Conservation (phyloP, 768 basidiomycete genomes). For the Mycena capillaripes region DNA sequence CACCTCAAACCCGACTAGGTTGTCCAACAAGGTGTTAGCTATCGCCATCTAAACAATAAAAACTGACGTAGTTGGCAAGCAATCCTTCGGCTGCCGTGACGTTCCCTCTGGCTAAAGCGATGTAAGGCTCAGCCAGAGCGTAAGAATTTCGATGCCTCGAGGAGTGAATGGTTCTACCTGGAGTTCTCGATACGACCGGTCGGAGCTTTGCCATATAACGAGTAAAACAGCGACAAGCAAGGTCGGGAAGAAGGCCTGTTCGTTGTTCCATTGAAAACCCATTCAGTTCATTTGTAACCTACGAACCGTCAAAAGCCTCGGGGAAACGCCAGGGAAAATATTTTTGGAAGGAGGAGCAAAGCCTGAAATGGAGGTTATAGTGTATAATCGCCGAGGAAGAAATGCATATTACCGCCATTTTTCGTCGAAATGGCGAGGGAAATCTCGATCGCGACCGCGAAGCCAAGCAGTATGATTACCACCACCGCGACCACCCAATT, state of each 20-base stretch:
- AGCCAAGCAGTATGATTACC: slow-evolving; percentile 41
- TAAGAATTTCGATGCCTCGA: neutral
- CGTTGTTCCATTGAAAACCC: neutral
- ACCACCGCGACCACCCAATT: slow-evolving; percentile 20
- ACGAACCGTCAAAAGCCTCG: slow-evolving; percentile 55
- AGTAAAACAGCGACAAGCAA: slow-evolving; percentile 44
- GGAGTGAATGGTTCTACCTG: slow-evolving; percentile 56
- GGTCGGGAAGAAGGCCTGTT: slow-evolving; percentile 72
- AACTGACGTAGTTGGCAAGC: slow-evolving; percentile 73
- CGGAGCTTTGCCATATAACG: slow-evolving; percentile 30
- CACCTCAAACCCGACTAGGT: slow-evolving; percentile 18
- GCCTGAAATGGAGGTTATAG: slow-evolving; percentile 49
- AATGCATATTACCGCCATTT: slow-evolving; percentile 54
- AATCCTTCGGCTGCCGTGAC: slow-evolving; percentile 69
- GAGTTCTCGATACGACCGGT: slow-evolving; percentile 55
- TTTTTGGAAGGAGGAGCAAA: slow-evolving; percentile 66
- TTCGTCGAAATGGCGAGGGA: slow-evolving; percentile 56
- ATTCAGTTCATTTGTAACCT: neutral
- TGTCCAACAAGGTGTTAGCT: neutral
- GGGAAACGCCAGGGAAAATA: slow-evolving; percentile 61
- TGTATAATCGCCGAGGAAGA: neutral
- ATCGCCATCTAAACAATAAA: neutral
- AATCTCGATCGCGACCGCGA: slow-evolving; percentile 63
- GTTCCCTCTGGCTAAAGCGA: slow-evolving; percentile 66
- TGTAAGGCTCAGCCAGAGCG: slow-evolving; percentile 64